Conservation (phyloP, 306 rosid genomes). For the Castanea crenata region DNA sequence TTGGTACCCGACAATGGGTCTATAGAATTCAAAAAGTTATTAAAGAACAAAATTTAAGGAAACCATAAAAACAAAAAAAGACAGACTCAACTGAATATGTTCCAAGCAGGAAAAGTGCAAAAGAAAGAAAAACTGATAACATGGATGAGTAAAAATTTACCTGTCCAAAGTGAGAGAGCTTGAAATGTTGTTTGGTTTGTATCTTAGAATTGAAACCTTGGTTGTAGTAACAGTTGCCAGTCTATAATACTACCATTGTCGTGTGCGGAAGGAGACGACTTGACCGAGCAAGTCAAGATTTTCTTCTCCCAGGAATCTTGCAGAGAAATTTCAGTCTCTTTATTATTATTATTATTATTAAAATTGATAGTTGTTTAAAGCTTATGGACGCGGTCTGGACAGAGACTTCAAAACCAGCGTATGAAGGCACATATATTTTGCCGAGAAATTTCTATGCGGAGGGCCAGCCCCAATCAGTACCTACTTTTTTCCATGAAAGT, state of each 20-base stretch:
- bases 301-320: neutral
- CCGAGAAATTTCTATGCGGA: neutral
- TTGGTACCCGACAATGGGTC: neutral
- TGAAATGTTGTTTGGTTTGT: neutral
- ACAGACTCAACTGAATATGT: neutral
- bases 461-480: neutral
- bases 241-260: neutral
- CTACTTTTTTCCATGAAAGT: neutral
- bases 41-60: neutral
- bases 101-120: neutral
- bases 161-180: neutral
- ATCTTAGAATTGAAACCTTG: neutral
- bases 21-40: neutral
- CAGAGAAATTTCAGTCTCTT: constrained; percentile 8
- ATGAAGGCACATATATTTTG: neutral
- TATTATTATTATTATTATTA: no score
- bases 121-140: neutral
- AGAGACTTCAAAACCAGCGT: no score
- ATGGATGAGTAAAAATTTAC: neutral
- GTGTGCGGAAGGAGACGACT: constrained; percentile 20
- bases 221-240: neutral
- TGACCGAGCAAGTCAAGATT: constrained; percentile 19
- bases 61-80: neutral
- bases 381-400: constrained; percentile 5
- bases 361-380: no score